A percentile compares a stretch with the other conserved stretches of the same genome.
Conservation (phyloP, 805 yeast genomes). For the Schwanniomyces yamadae region DNA sequence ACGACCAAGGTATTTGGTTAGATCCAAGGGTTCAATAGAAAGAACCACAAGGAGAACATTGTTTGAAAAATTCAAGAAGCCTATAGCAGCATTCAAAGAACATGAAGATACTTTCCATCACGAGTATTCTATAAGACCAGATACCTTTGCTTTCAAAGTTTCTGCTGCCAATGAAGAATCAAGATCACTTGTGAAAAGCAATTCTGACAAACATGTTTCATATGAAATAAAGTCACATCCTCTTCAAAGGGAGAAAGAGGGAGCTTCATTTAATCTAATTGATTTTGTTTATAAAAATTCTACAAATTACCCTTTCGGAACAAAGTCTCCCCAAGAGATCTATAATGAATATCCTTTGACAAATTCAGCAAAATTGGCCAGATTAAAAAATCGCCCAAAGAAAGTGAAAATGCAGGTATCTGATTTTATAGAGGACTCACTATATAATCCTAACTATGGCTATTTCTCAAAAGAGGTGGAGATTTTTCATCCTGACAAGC, state of each 20-base stretch:
- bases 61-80: constrained; percentile 8
- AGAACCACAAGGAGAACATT: not conserved
- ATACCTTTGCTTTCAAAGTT: constrained; percentile 44
- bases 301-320: constrained; percentile 42
- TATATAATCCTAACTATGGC: constrained; percentile 80
- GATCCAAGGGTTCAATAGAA: not conserved
- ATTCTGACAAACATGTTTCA: not conserved
- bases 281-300: constrained; percentile 39
- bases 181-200: constrained; percentile 11
- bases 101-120: constrained; percentile 25
- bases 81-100: constrained; percentile 9
- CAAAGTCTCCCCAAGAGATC: constrained; percentile 38
- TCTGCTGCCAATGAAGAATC: constrained; percentile 20
- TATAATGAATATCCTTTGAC: constrained; percentile 36
- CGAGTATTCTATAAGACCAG: constrained; percentile 46
- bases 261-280: constrained; percentile 19
- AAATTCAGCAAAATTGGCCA: constrained; percentile 31
- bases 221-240: constrained; percentile 18
- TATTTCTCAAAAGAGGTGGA: constrained; percentile 78
- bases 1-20: not conserved
- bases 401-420: constrained; percentile 68
- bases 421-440: constrained; percentile 81
- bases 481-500: constrained; percentile 65
- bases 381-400: constrained; percentile 49
- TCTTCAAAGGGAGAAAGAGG: constrained; percentile 14